Base-by-base conservation (phyloP, 331 rosid genomes). In the Erythrophleum ivorense region DNA sequence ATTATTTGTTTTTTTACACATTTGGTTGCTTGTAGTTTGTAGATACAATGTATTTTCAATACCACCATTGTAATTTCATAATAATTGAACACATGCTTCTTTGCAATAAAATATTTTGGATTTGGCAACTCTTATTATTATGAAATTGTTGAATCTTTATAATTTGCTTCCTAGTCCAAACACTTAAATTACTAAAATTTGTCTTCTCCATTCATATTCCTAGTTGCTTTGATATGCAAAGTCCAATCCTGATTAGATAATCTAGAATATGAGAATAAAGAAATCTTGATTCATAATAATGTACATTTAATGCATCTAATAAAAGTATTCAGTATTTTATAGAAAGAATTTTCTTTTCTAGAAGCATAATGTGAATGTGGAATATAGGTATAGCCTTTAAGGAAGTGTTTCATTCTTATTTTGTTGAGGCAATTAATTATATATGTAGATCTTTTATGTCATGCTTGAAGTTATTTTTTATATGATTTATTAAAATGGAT, bases 1-100 rank as follows among this genome's bases (percentile, higher is more conserved):
- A 6, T 18, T 67, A 16, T 69, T 78, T 76, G 3, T 24, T 62
- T 82, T 82, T 58, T 49, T n/a, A 2, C 49, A 14, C 64, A 48
- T 49, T 77, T 34, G n/a, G 19, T 18, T 31, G 15, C 73, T 50
- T 9, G n/a, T 31, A 18, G 36, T 34, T 48, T 21, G 13, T 7
- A 3, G 40, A 29, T 24, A 58, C 14, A 14, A 13, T 75, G 65
- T 14, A 6, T 11, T 57, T 5, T 57, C 18, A 9, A 55, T 43
- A 9, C 50, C 6, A 31, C 36, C 13, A 31, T 19, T 7, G 34
- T 52, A 36, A 16, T 4, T 53, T 53, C 40, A 34, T 59, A 12
- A 12, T 40, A 34, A 65, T 36, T n/a, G 52, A 29, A 38, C 40
- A 14, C 71, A 12, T 21, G 3, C 3, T 8, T 43, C 24, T 75